Evolutionary conservation across 2,329 filamentous ascomycete genomes (phyloP), one percentile per base, ranked within the genome.

Genomic region (Penicillium sp.): DNA sequence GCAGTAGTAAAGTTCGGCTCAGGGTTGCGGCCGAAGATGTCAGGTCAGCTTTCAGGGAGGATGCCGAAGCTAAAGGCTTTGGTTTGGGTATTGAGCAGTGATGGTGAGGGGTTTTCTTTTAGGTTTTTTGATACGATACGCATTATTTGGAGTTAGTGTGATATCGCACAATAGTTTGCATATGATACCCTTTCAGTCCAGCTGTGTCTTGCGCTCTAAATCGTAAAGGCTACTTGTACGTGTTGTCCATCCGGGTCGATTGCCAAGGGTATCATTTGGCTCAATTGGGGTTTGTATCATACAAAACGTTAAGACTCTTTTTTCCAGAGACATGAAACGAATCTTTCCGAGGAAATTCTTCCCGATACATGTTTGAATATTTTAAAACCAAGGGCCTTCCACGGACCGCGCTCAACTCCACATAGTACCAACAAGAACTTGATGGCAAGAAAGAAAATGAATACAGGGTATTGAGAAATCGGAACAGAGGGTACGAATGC

Each of bases 11-110:
- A 74, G 85, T 99, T 41, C 83, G 93, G 56, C 80, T 99, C 56
- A 87, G 90, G 23, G 88, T 97, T 64, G 89, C 90, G 13, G 91
- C 96, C 59, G 93, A 97, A 69, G 93, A 99, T 76, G 86, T 99
- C 29, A 89, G 89, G 71, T 84, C 91, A 71, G 94, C 93, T 31
- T 86, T 97, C 66, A 86, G 89, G 59, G 93, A 96, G 64, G 94
- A 99, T 77, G 85, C 85, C 8, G 91, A 97, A 70, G 88, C 96
- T 55, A 92, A 88, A 74, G 88, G 89, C 39, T 79, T 96, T 69
- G 90, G 91, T 31, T 83, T 93, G 49, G 74, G 74, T 1, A 70
- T 73, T 63, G 74, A 76, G 54, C 59, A 65, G 47, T 75, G 61
- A 68, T 29, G 3, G 13, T 6, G 6, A 13, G 2, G 9, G 39